Percentiles rank a stretch among this genome's conserved stretches.
Conservation (phyloP, 805 yeast genomes). For the Myxozyma mucilagina region DNA sequence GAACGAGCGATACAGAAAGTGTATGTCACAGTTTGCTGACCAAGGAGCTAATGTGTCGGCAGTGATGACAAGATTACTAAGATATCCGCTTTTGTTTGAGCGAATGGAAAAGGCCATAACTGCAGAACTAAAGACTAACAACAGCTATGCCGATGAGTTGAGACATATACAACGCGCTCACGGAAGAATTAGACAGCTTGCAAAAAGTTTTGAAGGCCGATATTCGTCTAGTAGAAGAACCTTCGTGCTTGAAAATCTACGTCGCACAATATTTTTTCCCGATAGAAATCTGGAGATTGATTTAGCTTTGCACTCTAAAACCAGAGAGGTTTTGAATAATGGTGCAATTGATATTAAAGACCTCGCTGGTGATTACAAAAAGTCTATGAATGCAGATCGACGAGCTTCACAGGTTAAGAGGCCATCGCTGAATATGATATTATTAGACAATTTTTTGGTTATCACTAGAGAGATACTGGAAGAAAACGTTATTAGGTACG, state of each 20-base stretch:
- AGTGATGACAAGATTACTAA: conserved; percentile 50
- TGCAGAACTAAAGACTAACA: conserved; percentile 53
- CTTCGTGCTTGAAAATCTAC: conserved; percentile 53
- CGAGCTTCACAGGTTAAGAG: background rate
- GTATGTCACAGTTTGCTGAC: conserved; percentile 45
- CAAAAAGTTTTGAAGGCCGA: conserved; percentile 59
- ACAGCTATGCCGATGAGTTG: background rate
- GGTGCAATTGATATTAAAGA: conserved; percentile 50
- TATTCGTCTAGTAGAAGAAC: conserved; percentile 57
- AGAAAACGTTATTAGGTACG: conserved; percentile 12
- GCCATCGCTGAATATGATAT: conserved; percentile 47
- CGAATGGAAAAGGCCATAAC: conserved; percentile 57
- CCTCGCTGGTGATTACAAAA: background rate
- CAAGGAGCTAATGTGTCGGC: background rate
- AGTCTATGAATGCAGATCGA: background rate
- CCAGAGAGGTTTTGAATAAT: conserved; percentile 56
- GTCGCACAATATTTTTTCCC: conserved; percentile 57
- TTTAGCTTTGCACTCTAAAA: conserved; percentile 53
- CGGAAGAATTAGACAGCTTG: conserved; percentile 54
- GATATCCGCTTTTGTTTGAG: conserved; percentile 62
- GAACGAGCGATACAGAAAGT: conserved; percentile 51
- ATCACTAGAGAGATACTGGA: conserved; percentile 41
- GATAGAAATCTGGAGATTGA: conserved; percentile 48
- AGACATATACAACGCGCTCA: conserved; percentile 53
- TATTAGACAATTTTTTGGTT: conserved; percentile 67